A percentile compares a stretch with the other conserved stretches of the same genome.
These are phyloP conservation scores for Penicillium simplicissimum DNA, from an alignment of 495 filamentous ascomycete genomes.

Conservation along the genomic window DNA sequence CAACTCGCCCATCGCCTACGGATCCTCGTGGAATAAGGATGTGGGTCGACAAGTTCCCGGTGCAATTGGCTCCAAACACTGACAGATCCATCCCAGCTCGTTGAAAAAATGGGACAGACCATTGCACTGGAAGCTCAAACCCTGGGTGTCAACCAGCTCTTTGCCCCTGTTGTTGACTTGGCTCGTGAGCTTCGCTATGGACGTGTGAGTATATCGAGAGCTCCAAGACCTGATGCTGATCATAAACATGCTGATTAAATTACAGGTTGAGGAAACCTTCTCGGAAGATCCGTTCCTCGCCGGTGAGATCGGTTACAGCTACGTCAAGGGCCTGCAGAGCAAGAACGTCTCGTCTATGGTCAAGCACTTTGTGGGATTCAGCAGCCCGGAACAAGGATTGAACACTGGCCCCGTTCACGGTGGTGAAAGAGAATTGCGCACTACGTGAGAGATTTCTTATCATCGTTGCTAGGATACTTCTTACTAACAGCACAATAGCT, in stretches of 20 bases:
- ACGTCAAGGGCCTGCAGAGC: slow-evolving; percentile 61
- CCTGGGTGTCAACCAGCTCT: slow-evolving; percentile 67
- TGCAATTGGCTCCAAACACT: background rate
- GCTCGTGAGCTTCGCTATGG: slow-evolving; percentile 68
- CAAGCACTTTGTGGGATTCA: slow-evolving; percentile 70
- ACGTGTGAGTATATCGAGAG: slow-evolving; percentile 36
- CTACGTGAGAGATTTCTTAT: slow-evolving; percentile 44
- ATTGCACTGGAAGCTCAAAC: slow-evolving; percentile 63
- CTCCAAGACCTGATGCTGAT: background rate
- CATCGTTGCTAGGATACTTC: background rate
- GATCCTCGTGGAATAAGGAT: slow-evolving; percentile 62
- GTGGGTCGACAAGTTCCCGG: slow-evolving; percentile 17
- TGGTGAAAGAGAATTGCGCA: slow-evolving; percentile 65
- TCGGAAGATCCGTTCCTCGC: slow-evolving; percentile 65
- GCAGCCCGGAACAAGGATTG: slow-evolving; percentile 64
- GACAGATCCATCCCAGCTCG: slow-evolving; percentile 30
- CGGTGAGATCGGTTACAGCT: slow-evolving; percentile 61
- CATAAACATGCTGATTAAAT: background rate
- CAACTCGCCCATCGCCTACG: slow-evolving; percentile 70
- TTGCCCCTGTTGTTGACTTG: slow-evolving; percentile 66
- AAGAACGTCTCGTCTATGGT: slow-evolving; percentile 65
- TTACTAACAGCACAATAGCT: slow-evolving; percentile 30
- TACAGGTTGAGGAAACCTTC: slow-evolving; percentile 64
- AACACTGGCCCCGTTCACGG: slow-evolving; percentile 70
- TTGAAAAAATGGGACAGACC: slow-evolving; percentile 60